These are phyloP conservation scores for Cordyceps sp. DNA, from an alignment of 2,329 filamentous ascomycete genomes.

Conservation along the genomic window DNA sequence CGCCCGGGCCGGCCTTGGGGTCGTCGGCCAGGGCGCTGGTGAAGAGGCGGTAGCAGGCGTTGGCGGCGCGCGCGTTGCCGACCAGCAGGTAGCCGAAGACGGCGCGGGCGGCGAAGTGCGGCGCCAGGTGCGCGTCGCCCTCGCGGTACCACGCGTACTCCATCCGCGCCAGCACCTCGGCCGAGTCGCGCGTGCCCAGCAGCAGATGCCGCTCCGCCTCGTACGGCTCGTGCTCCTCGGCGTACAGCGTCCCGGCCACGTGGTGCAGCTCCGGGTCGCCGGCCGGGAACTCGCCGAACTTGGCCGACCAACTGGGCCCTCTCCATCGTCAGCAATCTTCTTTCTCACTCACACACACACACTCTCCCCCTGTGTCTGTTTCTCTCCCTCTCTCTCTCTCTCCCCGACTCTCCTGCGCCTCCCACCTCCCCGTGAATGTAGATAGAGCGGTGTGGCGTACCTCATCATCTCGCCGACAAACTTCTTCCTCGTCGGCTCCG, in stretches of 20 bases:
- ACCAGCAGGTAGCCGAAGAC: slow-evolving; percentile 82
- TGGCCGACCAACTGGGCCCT: slow-evolving; percentile 59
- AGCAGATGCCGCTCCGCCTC: slow-evolving; percentile 84
- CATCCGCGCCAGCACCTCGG: slow-evolving; percentile 62
- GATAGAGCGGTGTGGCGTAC: slow-evolving; percentile 25
- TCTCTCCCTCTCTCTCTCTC: not conserved
- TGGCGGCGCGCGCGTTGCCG: slow-evolving; percentile 81
- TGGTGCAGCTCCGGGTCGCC: slow-evolving; percentile 93
- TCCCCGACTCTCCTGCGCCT: not conserved
- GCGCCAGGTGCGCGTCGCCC: slow-evolving; percentile 75
- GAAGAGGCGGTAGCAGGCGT: slow-evolving; percentile 59
- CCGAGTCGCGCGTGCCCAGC: slow-evolving; percentile 77
- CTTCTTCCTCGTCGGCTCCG: slow-evolving; percentile 84
- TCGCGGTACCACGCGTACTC: slow-evolving; percentile 91
- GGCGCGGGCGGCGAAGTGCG: slow-evolving; percentile 70
- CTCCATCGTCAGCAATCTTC: too few species aligned
- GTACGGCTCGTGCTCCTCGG: slow-evolving; percentile 84
- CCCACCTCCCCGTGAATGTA: not conserved
- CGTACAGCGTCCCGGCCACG: slow-evolving; percentile 72
- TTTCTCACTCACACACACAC: too few species aligned
- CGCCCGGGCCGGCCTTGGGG: slow-evolving; percentile 39
- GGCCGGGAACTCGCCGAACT: slow-evolving; percentile 71
- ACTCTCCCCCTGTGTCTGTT: too few species aligned
- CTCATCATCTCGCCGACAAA: slow-evolving; percentile 74
- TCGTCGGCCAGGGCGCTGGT: slow-evolving; percentile 21